Percentiles rank a stretch among this genome's conserved stretches.
phyloP scores from a whole-genome alignment of 257 asterid genomes.

The Primulina huaijiensis region DNA sequence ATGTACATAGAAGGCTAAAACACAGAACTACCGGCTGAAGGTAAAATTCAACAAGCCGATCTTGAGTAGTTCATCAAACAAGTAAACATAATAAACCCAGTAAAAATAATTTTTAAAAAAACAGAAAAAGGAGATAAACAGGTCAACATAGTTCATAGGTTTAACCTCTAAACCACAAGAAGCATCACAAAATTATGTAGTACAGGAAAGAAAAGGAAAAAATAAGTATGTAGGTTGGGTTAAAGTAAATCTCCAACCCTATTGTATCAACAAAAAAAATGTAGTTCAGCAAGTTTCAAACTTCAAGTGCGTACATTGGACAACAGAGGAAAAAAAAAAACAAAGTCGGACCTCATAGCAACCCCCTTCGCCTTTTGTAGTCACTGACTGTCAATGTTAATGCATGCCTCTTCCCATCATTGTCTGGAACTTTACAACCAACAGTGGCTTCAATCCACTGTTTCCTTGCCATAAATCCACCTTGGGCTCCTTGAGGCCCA shows the following conservation, averaged over 20 bases:
- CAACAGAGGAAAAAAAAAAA: neutral
- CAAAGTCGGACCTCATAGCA: slow-evolving; percentile 46
- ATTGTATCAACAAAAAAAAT: too few species aligned
- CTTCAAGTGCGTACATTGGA: neutral
- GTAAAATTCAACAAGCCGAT: neutral
- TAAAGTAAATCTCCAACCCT: too few species aligned
- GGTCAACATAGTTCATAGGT: neutral
- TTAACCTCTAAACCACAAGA: too few species aligned
- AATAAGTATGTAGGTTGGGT: too few species aligned
- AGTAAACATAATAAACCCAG: neutral
- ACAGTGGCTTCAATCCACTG: slow-evolving; percentile 80
- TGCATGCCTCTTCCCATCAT: slow-evolving; percentile 86
- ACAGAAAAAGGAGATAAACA: neutral
- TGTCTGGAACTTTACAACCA: slow-evolving; percentile 76
- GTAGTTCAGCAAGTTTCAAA: too few species aligned
- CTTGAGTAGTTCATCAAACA: neutral
- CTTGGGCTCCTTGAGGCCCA: slow-evolving; percentile 80
- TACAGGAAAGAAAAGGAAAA: too few species aligned
- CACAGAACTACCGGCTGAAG: neutral
- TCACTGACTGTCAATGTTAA: slow-evolving; percentile 85
- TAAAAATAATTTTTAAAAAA: too few species aligned
- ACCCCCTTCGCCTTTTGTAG: slow-evolving; percentile 88
- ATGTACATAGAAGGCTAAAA: too few species aligned
- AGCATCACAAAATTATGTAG: too few species aligned
- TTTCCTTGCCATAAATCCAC: slow-evolving; percentile 84